A percentile compares a stretch with the other conserved stretches of the same genome.
Conservation (phyloP, 2,329 filamentous ascomycete species). For the Colletotrichum spaethianum region DNA sequence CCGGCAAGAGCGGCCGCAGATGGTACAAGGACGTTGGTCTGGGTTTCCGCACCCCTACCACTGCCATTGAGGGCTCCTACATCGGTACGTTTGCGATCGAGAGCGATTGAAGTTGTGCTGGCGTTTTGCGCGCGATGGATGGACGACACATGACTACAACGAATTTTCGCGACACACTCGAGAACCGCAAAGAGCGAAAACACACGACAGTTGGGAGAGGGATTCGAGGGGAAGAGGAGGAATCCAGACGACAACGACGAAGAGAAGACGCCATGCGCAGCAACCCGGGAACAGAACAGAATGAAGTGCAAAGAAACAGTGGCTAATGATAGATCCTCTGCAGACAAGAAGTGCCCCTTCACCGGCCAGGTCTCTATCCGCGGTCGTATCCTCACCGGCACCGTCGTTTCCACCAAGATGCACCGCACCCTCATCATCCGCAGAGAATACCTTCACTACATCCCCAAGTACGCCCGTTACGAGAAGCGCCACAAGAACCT, state of each 20-base stretch:
- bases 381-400: constrained; percentile 99
- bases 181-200: constrained; percentile 14
- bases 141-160: not conserved
- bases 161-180: constrained; percentile 4
- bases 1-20: constrained; percentile 94
- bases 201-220: not conserved
- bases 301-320: not conserved
- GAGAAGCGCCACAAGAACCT: constrained; percentile 99
- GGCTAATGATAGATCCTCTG: constrained; percentile 42
- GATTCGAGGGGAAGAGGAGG: constrained; percentile 5
- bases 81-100: constrained; percentile 82
- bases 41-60: constrained; percentile 99
- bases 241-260: not conserved
- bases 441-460: constrained; percentile 99
- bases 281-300: not conserved
- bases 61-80: constrained; percentile 98
- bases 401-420: constrained; percentile 99
- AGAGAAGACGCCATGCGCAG: not conserved
- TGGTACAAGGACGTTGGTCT: constrained; percentile 99
- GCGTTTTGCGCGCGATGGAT: constrained; percentile 10
- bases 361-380: constrained; percentile 99
- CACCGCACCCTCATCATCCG: constrained; percentile 99
- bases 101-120: constrained; percentile 9
- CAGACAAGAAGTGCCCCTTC: constrained; percentile 99
- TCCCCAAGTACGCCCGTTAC: constrained; percentile 99